These are phyloP conservation scores for Mesembryanthemum crystallinum DNA, from an alignment of 148 eudicot genomes.

Conservation along the genomic window DNA sequence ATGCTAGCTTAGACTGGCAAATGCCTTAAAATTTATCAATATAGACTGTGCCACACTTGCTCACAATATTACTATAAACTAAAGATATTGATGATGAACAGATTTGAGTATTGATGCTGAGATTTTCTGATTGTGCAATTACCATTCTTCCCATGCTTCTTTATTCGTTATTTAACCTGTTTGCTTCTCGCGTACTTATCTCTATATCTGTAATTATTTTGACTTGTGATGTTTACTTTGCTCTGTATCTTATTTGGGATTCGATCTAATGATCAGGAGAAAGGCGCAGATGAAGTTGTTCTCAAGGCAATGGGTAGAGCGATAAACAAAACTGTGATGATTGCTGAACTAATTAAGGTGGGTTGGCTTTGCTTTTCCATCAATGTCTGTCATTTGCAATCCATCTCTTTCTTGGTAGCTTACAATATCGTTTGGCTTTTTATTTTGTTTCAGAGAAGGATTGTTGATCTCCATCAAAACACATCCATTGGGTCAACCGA, in stretches of 20 bases:
- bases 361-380: background rate
- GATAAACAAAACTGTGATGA: conserved; percentile 70
- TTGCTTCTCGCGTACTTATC: background rate
- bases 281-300: conserved; percentile 57
- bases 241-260: background rate
- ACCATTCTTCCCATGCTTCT: background rate
- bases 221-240: background rate
- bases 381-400: background rate
- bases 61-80: too few relatives aligned
- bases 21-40: too few relatives aligned
- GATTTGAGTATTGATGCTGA: background rate
- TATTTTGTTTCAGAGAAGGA: conserved; percentile 47
- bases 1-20: too few relatives aligned
- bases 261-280: conserved; percentile 41
- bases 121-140: background rate
- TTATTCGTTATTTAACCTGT: background rate
- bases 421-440: background rate
- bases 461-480: conserved; percentile 56
- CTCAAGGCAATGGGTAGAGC: conserved; percentile 89
- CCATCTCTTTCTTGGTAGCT: background rate
- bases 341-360: conserved; percentile 70
- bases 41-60: too few relatives aligned
- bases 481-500: conserved; percentile 57
- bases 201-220: background rate
- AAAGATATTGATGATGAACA: background rate